Conservation (phyloP, 371 early-diverging fungal species). For the Mortierella sp. region DNA sequence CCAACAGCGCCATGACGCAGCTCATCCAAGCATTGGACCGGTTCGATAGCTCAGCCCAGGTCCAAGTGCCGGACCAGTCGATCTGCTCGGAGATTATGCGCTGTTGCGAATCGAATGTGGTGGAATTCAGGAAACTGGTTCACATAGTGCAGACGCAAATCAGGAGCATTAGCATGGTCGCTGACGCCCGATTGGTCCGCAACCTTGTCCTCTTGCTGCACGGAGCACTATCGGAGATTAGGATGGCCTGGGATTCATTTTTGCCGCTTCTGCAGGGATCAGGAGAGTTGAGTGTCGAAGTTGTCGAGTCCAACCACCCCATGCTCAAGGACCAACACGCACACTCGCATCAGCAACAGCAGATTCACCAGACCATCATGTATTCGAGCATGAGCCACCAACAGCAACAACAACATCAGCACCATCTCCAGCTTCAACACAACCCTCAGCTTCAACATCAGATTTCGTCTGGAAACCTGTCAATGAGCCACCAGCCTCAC, state of each 20-base stretch:
- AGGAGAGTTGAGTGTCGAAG: constrained; percentile 22
- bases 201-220: constrained; percentile 63
- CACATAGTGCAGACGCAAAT: constrained; percentile 47
- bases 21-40: constrained; percentile 51
- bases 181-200: constrained; percentile 62
- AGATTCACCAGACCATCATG: constrained; percentile 11
- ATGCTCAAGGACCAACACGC: constrained; percentile 15
- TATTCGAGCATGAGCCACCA: not conserved
- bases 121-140: constrained; percentile 44
- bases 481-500: constrained; percentile 25
- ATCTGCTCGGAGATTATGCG: constrained; percentile 44
- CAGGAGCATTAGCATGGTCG: constrained; percentile 33
- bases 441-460: constrained; percentile 16
- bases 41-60: constrained; percentile 47
- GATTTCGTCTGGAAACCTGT: not conserved
- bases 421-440: constrained; percentile 10
- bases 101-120: constrained; percentile 48
- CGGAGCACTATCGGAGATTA: constrained; percentile 66
- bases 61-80: constrained; percentile 41
- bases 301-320: constrained; percentile 23
- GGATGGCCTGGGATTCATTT: constrained; percentile 64
- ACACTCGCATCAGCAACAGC: constrained; percentile 12
- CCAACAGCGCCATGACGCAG: constrained; percentile 38
- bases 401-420: constrained; percentile 25
- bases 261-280: constrained; percentile 34